Percentiles rank a stretch among this genome's conserved stretches.
phyloP scores from a whole-genome alignment of 2,329 filamentous ascomycete genomes.

The Aureobasidium namibiae region DNA sequence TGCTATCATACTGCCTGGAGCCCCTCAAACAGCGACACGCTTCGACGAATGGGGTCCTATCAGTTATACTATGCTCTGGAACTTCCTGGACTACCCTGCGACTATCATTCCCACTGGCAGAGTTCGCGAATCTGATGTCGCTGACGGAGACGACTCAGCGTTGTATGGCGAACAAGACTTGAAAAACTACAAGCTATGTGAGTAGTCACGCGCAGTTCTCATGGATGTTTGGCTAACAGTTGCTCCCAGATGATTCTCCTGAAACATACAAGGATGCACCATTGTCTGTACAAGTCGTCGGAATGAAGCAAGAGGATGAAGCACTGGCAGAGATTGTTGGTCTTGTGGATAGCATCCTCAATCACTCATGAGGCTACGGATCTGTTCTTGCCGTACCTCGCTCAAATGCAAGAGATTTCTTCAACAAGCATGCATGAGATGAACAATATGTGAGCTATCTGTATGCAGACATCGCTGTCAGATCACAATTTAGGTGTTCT shows the following conservation, averaged over 20 bases:
- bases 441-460: background rate
- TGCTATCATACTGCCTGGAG: constrained; percentile 18
- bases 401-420: background rate
- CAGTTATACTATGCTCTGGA: constrained; percentile 46
- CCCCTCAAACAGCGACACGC: constrained; percentile 18
- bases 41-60: constrained; percentile 20
- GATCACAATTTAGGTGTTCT: too few species aligned
- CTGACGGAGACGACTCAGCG: constrained; percentile 21
- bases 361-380: background rate
- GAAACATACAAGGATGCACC: constrained; percentile 43
- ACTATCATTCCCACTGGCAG: constrained; percentile 23
- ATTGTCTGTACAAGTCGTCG: constrained; percentile 47
- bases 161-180: constrained; percentile 32
- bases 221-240: background rate
- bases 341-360: constrained; percentile 4
- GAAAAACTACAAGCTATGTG: constrained; percentile 41
- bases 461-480: too few species aligned
- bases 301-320: constrained; percentile 46
- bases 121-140: constrained; percentile 25
- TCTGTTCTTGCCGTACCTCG: background rate
- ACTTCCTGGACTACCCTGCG: constrained; percentile 42
- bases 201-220: constrained; percentile 21
- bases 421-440: background rate
- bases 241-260: constrained; percentile 27
- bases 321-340: constrained; percentile 34